Percentiles rank a stretch among this genome's conserved stretches.
Evolutionary conservation across 2,329 filamentous ascomycete genomes (phyloP).

Genomic region (Cylindrodendrum hubeiense): DNA sequence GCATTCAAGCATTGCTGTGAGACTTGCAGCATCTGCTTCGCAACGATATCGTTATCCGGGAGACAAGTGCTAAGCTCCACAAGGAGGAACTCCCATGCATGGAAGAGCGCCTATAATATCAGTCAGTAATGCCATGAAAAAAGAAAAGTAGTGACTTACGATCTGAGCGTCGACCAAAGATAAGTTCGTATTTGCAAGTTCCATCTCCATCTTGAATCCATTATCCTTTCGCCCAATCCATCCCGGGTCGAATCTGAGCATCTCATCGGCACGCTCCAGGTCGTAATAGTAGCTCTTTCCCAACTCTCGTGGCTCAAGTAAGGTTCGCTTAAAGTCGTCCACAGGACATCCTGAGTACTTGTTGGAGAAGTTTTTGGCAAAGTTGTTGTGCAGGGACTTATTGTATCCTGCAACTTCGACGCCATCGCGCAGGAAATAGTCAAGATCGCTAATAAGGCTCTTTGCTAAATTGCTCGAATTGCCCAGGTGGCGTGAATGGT

Average conservation of each 20-base stretch:
- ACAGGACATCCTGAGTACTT: constrained; percentile 81
- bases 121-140: constrained; percentile 32
- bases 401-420: constrained; percentile 88
- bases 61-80: constrained; percentile 81
- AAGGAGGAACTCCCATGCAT: constrained; percentile 90
- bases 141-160: constrained; percentile 62
- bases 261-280: constrained; percentile 77
- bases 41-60: constrained; percentile 66
- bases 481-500: constrained; percentile 83
- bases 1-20: constrained; percentile 82
- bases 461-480: constrained; percentile 75
- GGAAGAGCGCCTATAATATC: constrained; percentile 76
- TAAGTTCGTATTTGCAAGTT: constrained; percentile 88
- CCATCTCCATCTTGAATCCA: constrained; percentile 86
- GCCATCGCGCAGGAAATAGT: constrained; percentile 84
- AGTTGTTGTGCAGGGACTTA: constrained; percentile 84
- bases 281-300: constrained; percentile 90
- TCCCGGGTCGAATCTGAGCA: constrained; percentile 81
- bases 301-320: constrained; percentile 73
- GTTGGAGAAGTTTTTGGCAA: constrained; percentile 85
- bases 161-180: constrained; percentile 94
- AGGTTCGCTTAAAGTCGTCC: constrained; percentile 84
- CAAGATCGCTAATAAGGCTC: constrained; percentile 78
- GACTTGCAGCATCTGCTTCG: constrained; percentile 79
- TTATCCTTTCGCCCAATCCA: constrained; percentile 79